phyloP scores from a whole-genome alignment of 257 asterid species.

The Solanum sparsipilum region DNA sequence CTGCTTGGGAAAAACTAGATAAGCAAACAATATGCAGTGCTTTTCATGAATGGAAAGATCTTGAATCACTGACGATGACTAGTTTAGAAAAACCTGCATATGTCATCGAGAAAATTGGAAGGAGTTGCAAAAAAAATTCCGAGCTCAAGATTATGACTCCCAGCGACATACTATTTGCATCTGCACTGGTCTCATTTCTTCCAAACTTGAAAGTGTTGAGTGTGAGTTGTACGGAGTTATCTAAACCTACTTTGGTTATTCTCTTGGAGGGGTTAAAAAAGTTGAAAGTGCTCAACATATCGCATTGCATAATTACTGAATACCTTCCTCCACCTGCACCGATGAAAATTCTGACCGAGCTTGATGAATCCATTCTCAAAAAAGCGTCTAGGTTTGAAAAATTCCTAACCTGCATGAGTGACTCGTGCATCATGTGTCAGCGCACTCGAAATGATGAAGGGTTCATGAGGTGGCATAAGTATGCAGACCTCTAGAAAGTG shows the following conservation, averaged over 20 bases:
- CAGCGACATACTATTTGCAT: constrained; percentile 39
- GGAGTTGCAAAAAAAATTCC: constrained; percentile 38
- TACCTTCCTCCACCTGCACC: constrained; percentile 22
- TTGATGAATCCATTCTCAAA: constrained; percentile 38
- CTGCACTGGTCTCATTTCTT: constrained; percentile 28
- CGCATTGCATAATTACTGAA: constrained; percentile 54
- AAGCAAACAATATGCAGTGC: constrained; percentile 51
- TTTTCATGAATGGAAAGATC: constrained; percentile 41
- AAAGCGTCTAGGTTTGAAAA: constrained; percentile 29
- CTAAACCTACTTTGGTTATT: constrained; percentile 31
- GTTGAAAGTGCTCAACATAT: constrained; percentile 66
- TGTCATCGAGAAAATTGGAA: constrained; percentile 50
- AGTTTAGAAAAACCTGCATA: constrained; percentile 53
- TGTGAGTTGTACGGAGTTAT: constrained; percentile 45
- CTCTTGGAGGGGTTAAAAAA: constrained; percentile 42
- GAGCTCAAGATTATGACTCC: constrained; percentile 69
- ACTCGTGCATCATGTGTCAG: constrained; percentile 52
- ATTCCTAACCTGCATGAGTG: constrained; percentile 46
- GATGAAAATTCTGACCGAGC: constrained; percentile 14
- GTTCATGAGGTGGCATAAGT: constrained; percentile 67
- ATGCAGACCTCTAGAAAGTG: constrained; percentile 62
- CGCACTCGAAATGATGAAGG: constrained; percentile 61
- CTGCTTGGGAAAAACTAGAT: constrained; percentile 12
- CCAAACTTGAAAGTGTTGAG: constrained; percentile 64
- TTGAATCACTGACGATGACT: constrained; percentile 70